Base-by-base conservation (phyloP, 345 rosid genomes). In the Mangifera indica region DNA sequence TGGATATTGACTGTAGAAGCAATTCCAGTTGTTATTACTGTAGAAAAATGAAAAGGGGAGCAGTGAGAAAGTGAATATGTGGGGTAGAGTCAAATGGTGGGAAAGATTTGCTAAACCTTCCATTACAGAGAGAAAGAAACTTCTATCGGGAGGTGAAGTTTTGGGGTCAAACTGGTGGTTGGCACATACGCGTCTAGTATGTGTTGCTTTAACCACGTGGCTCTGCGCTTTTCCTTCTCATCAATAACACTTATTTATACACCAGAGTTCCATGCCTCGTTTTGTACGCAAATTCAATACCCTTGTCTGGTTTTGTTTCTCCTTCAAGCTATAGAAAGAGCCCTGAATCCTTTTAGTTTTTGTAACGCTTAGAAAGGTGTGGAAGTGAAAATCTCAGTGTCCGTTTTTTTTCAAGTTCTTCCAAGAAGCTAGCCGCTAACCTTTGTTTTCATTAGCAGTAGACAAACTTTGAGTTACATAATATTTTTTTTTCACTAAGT, bases 391-490 rank as follows among this genome's bases (percentile, higher is more conserved):
- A 49, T 49, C 15, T 4, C 18, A 49, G 53, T 49, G 53, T 13
- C 18, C 14, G 53, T 55, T 12, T 55, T 22, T 10, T 10, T 10
- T 55, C 22, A 7, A 55, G 7, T 17, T 2, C 6, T 49, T 49
- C 53, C 14, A 14, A 55, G 42, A 55, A n/a, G 11, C 59, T 55
- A 8, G 59, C 20, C n/a, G n/a, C n/a, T n/a, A n/a, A n/a, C 20
- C 6, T 22, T n/a, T 22, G 25, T 85, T 37, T 67, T 88, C 78
- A 29, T 87, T 17, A 83, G 81, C 62, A 70, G 66, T 76, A 4
- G 18, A 49, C 87, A 37, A 73, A 22, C 72, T 73, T 10, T 78
- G 72, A 51, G 72, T 53, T 7, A 7, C 40, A 4, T 5, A 3
- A 49, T 13, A 3, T 13, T 49, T 49, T n/a, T n/a, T n/a, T 49